phyloP scores from a whole-genome alignment of 176 grass and related monocot genomes.

The Juncus effusus region DNA sequence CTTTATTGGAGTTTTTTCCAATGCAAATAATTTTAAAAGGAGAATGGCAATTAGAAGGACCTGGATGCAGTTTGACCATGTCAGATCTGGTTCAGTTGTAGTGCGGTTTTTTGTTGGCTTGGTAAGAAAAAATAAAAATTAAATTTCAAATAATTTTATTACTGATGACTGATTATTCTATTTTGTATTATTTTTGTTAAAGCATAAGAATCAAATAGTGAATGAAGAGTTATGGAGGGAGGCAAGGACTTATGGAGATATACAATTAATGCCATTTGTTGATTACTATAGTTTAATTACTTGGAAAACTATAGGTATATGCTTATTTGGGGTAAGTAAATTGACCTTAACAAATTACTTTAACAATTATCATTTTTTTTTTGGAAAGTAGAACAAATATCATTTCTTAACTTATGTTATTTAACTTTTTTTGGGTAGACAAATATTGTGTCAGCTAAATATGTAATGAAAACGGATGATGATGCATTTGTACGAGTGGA shows the following conservation, averaged over 20 bases:
- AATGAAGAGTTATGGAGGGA: conserved; percentile 97
- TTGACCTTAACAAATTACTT: neutral
- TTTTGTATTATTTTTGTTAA: conserved; percentile 18
- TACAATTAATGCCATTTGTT: conserved; percentile 98
- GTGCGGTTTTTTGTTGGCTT: conserved; percentile 97
- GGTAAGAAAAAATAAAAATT: conserved; percentile 49
- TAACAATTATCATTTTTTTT: neutral
- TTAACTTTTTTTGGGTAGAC: conserved; percentile 43
- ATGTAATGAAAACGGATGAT: conserved; percentile 99
- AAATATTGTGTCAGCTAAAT: conserved; percentile 71
- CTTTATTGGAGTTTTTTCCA: conserved; percentile 90
- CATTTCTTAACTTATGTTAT: neutral
- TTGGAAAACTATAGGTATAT: conserved; percentile 97
- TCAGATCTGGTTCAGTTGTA: conserved; percentile 59
- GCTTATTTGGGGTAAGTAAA: conserved; percentile 77
- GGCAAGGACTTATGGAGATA: conserved; percentile 82
- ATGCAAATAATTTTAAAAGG: conserved; percentile 96
- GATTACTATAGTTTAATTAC: conserved; percentile 98
- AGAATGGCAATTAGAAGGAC: conserved; percentile 97
- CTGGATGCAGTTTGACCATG: conserved; percentile 98
- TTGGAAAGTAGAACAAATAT: neutral
- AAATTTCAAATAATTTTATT: neutral
- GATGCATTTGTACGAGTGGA: conserved; percentile 99
- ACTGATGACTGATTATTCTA: conserved; percentile 29
- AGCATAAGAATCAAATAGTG: conserved; percentile 96